A percentile compares a stretch with the other conserved stretches of the same genome.
These are phyloP conservation scores for Paralagenidium karlingii DNA, from an alignment of 352 stramenopile genomes.

Conservation along the genomic window DNA sequence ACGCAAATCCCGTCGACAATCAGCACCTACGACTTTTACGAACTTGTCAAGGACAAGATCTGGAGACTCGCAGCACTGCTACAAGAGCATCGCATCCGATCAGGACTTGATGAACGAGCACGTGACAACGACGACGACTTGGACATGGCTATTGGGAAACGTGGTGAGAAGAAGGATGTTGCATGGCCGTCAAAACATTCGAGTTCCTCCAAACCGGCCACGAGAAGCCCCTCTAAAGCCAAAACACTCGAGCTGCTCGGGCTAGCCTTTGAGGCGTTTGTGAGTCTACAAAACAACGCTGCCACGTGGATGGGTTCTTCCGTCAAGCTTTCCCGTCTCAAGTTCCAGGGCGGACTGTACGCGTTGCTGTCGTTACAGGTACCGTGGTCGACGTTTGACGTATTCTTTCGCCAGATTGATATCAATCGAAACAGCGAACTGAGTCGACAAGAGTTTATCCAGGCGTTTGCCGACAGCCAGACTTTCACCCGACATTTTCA, in stretches of 20 bases:
- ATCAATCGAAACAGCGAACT: constrained; percentile 19
- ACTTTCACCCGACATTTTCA: too few relatives aligned
- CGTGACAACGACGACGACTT: too few relatives aligned
- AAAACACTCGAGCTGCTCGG: constrained; percentile 9
- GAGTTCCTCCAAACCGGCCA: constrained; percentile 4
- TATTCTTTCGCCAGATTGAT: constrained; percentile 33
- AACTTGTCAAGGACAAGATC: too few relatives aligned
- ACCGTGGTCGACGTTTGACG: constrained; percentile 37
- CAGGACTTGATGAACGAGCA: too few relatives aligned
- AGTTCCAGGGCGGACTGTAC: constrained; percentile 22
- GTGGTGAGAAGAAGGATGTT: constrained; percentile 23
- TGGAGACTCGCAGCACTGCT: too few relatives aligned
- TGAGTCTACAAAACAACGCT: constrained; percentile 6
- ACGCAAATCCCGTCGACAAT: constrained; percentile 10
- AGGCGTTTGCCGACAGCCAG: constrained; percentile 16
- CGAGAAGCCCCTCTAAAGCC: neutral
- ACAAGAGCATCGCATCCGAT: too few relatives aligned
- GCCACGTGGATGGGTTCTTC: too few relatives aligned
- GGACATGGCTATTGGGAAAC: constrained; percentile 26
- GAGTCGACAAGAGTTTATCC: constrained; percentile 20
- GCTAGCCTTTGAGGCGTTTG: constrained; percentile 21
- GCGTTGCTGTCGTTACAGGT: constrained; percentile 20
- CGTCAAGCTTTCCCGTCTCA: constrained; percentile 17
- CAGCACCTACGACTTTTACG: constrained; percentile 10
- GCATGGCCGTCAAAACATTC: too few relatives aligned